Evolutionary conservation across 805 yeast species (phyloP).

Genomic region (Metschnikowia reukaufii): DNA sequence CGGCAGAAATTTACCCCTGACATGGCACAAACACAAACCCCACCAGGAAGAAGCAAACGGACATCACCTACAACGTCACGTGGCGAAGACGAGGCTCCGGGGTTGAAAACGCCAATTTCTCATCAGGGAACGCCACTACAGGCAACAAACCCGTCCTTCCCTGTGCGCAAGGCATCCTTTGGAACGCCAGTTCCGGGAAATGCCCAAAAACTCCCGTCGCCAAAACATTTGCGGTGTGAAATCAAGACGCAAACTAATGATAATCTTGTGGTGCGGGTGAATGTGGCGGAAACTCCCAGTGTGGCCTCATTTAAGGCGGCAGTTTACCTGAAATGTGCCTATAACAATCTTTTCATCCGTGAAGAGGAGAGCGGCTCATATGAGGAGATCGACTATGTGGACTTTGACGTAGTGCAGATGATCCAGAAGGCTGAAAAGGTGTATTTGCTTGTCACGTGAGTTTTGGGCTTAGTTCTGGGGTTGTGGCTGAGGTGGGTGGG

Average conservation of each 20-base stretch:
- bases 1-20: neutral
- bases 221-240: constrained; percentile 24
- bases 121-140: neutral
- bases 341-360: constrained; percentile 27
- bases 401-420: constrained; percentile 21
- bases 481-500: too few relatives aligned
- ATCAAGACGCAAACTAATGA: constrained; percentile 29
- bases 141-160: neutral
- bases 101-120: neutral
- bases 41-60: neutral
- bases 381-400: constrained; percentile 29
- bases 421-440: constrained; percentile 24
- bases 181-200: too few relatives aligned
- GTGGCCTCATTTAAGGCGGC: constrained; percentile 25
- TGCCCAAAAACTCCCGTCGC: neutral
- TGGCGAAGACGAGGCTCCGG: neutral
- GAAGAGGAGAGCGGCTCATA: constrained; percentile 24
- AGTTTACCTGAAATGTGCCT: constrained; percentile 27
- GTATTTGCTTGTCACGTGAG: constrained; percentile 22
- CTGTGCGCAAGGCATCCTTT: neutral
- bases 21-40: neutral
- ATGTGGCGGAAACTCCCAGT: constrained; percentile 17
- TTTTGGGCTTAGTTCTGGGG: too few relatives aligned
- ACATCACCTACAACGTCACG: constrained; percentile 2
- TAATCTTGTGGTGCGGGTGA: constrained; percentile 27